A percentile compares a stretch with the other conserved stretches of the same genome.
These are phyloP conservation scores for Nyssa sinensis DNA, from an alignment of 148 eudicot species.

Conservation along the genomic window DNA sequence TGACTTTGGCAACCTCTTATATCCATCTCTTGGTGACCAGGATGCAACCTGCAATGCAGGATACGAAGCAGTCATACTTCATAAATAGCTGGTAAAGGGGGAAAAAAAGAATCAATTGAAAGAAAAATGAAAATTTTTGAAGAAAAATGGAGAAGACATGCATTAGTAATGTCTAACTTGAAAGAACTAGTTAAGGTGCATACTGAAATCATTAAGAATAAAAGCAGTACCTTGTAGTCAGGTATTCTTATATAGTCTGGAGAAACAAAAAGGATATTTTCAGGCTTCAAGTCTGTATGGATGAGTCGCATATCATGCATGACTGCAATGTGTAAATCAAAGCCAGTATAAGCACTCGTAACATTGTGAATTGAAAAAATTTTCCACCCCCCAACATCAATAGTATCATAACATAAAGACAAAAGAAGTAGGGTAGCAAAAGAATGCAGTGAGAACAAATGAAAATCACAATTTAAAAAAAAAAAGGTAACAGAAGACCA, in stretches of 20 bases:
- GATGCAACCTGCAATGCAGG: constrained; percentile 38
- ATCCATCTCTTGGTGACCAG: constrained; percentile 32
- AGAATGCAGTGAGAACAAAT: not conserved
- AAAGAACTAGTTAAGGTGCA: not conserved
- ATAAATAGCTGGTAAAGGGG: not conserved
- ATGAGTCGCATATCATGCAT: constrained; percentile 92
- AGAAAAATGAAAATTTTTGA: not conserved
- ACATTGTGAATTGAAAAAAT: not conserved
- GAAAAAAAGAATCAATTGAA: not conserved
- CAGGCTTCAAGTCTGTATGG: constrained; percentile 96
- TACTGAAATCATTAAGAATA: not conserved
- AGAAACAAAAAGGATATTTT: constrained; percentile 81
- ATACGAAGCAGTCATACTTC: constrained; percentile 11
- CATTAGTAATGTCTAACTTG: not conserved
- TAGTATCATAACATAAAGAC: not conserved
- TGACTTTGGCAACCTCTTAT: constrained; percentile 61
- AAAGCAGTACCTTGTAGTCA: constrained; percentile 62
- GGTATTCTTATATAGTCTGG: constrained; percentile 78
- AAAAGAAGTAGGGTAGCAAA: not conserved
- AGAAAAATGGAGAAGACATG: not conserved
- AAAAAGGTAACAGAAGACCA: not conserved
- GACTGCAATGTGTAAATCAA: constrained; percentile 46
- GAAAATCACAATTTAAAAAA: not conserved
- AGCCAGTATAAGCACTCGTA: constrained; percentile 24
- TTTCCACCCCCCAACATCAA: not conserved